Evolutionary conservation across 2,329 filamentous ascomycete genomes (phyloP).

Genomic region (Penicillium sp.): DNA sequence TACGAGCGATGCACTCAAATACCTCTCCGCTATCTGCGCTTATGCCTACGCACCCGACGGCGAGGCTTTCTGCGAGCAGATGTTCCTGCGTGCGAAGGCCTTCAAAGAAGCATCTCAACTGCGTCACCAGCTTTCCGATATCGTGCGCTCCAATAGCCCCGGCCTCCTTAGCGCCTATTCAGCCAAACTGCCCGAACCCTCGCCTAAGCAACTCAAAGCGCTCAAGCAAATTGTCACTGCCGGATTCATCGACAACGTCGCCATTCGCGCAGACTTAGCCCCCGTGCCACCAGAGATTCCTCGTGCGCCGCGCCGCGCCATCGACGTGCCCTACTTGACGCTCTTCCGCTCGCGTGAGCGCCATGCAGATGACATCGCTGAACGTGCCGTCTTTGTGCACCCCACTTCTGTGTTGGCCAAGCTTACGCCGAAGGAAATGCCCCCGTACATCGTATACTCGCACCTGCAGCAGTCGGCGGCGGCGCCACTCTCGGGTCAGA

Average conservation of each 20-base stretch:
- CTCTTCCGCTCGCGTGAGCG: constrained; percentile 68
- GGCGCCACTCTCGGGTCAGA: constrained; percentile 57
- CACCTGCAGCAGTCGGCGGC: constrained; percentile 73
- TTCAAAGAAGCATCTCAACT: constrained; percentile 85
- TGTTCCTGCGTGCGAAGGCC: constrained; percentile 85
- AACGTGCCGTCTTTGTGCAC: constrained; percentile 81
- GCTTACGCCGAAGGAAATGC: constrained; percentile 70
- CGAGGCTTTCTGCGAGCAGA: constrained; percentile 75
- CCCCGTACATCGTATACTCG: constrained; percentile 83
- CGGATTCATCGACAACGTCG: constrained; percentile 92
- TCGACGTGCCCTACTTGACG: constrained; percentile 88
- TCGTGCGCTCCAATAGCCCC: constrained; percentile 74
- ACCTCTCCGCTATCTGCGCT: constrained; percentile 83
- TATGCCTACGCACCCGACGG: constrained; percentile 70
- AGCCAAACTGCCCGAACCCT: constrained; percentile 59
- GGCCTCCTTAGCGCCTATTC: constrained; percentile 43
- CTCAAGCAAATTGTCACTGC: constrained; percentile 90
- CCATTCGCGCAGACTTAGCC: constrained; percentile 85
- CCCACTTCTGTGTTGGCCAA: constrained; percentile 79
- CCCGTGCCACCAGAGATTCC: constrained; percentile 68
- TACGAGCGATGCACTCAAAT: constrained; percentile 83
- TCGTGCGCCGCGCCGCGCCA: constrained; percentile 77
- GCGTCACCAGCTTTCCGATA: constrained; percentile 76
- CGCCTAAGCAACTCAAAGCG: constrained; percentile 70
- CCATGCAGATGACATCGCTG: constrained; percentile 49